phyloP scores from a whole-genome alignment of 139 green algal genomes.

The Zygnema cylindricum region DNA sequence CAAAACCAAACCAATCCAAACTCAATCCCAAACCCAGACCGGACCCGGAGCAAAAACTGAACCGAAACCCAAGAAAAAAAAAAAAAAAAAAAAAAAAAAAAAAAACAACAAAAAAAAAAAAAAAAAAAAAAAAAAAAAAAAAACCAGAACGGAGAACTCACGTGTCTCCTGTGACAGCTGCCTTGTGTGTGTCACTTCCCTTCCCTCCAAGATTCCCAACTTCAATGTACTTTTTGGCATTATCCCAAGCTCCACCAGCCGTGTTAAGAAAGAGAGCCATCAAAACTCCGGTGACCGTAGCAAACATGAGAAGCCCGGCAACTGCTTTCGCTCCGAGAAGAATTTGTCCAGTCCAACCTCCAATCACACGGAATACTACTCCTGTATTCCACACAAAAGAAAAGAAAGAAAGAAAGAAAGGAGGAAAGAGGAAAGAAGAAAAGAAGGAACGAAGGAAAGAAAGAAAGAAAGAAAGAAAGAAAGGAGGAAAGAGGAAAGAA shows the following conservation, averaged over 20 bases:
- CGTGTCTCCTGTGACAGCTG: conserved; percentile 75
- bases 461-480: background rate
- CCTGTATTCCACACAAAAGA: conserved; percentile 42
- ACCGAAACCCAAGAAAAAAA: no score
- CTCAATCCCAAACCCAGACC: no score
- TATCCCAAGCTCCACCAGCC: conserved; percentile 76
- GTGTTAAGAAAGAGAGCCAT: conserved; percentile 70
- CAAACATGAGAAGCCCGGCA: conserved; percentile 72
- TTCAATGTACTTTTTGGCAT: conserved; percentile 80
- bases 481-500: background rate
- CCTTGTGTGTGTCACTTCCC: conserved; percentile 73
- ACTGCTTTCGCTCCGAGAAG: conserved; percentile 67
- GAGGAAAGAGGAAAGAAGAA: background rate
- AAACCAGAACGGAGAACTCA: background rate
- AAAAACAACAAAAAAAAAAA: background rate
- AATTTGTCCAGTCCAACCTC: conserved; percentile 64
- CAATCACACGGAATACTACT: conserved; percentile 64
- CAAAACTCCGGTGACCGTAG: conserved; percentile 70
- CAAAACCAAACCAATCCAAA: no score
- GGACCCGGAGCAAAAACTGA: no score
- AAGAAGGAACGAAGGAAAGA: background rate
- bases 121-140: background rate
- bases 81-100: no score
- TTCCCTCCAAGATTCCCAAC: conserved; percentile 71
- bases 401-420: conserved; percentile 3